Evolutionary conservation across 106 monocot species (phyloP).

Genomic region (Chionographis japonica): DNA sequence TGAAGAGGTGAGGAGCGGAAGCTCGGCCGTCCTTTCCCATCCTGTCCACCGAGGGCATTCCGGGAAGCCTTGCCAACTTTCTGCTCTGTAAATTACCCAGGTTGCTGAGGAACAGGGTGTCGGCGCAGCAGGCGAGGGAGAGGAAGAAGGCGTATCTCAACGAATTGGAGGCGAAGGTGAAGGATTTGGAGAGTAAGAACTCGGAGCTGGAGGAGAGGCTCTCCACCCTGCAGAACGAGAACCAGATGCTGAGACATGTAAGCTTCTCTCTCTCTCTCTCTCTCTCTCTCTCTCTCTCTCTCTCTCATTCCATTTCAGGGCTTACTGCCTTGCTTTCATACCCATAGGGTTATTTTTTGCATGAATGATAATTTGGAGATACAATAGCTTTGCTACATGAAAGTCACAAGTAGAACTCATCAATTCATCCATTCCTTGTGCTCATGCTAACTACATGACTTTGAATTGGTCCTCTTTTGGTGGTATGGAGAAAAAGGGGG

Average conservation of each 20-base stretch:
- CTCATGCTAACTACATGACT: neutral
- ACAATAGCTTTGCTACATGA: too few relatives aligned
- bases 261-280: neutral
- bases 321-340: too few relatives aligned
- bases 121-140: conserved; percentile 87
- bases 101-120: conserved; percentile 85
- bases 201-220: conserved; percentile 76
- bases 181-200: conserved; percentile 72
- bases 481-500: too few relatives aligned
- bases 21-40: neutral
- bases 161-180: conserved; percentile 70
- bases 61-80: too few relatives aligned
- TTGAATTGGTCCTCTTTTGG: neutral
- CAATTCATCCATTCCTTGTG: neutral
- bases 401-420: too few relatives aligned
- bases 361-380: too few relatives aligned
- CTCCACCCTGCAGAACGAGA: conserved; percentile 83
- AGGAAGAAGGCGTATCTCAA: conserved; percentile 81
- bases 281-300: too few relatives aligned
- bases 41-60: neutral
- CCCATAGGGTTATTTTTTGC: too few relatives aligned
- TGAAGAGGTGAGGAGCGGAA: conserved; percentile 55
- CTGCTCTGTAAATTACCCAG: conserved; percentile 10
- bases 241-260: conserved; percentile 90
- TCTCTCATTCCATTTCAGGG: too few relatives aligned